phyloP scores from a whole-genome alignment of 2,329 filamentous ascomycete genomes.

The Scorias spongiosa region DNA sequence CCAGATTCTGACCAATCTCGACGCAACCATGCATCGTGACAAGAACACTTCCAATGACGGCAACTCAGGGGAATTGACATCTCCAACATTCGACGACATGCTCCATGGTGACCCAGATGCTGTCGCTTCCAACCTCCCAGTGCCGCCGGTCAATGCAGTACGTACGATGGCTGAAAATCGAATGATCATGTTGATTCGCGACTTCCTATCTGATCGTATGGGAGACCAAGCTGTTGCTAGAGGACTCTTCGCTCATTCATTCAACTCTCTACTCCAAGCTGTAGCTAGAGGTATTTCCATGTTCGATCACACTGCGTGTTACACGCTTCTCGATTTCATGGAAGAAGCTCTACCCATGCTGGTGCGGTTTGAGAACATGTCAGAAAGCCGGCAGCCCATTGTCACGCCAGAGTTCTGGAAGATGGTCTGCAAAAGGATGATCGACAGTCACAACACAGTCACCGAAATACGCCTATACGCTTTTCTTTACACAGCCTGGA shows the following conservation, averaged over 20 bases:
- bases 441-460: constrained; percentile 73
- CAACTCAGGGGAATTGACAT: constrained; percentile 18
- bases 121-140: constrained; percentile 43
- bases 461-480: constrained; percentile 75
- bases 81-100: constrained; percentile 51
- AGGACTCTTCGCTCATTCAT: constrained; percentile 60
- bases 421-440: constrained; percentile 61
- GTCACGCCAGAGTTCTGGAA: constrained; percentile 79
- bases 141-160: constrained; percentile 54
- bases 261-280: constrained; percentile 57
- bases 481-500: constrained; percentile 70
- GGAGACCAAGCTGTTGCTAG: constrained; percentile 39
- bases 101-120: constrained; percentile 48
- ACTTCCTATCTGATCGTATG: constrained; percentile 54
- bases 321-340: constrained; percentile 79
- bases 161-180: constrained; percentile 81
- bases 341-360: constrained; percentile 63
- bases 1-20: constrained; percentile 63
- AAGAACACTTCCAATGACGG: constrained; percentile 19
- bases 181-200: constrained; percentile 64
- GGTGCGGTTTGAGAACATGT: constrained; percentile 41
- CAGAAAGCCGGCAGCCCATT: constrained; percentile 28
- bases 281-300: constrained; percentile 61
- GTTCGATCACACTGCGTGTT: constrained; percentile 71
- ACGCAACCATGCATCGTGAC: constrained; percentile 71